Evolutionary conservation across 1,139 yeast species (phyloP).

Genomic region (Magnusiomyces ingens): DNA sequence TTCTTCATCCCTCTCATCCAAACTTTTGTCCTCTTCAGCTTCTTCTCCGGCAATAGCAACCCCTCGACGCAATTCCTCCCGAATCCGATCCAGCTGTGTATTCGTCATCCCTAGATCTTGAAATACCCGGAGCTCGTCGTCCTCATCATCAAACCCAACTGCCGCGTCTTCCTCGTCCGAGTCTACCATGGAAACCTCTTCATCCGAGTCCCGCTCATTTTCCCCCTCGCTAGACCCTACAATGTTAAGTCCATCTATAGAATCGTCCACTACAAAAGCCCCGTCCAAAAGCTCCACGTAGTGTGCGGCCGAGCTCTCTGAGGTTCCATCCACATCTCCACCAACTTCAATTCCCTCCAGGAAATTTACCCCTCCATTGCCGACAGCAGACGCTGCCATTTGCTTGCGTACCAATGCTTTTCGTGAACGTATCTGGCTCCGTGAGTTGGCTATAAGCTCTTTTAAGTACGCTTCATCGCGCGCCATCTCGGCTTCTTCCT

Average conservation of each 20-base stretch:
- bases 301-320: too few relatives aligned
- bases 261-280: not conserved
- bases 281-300: too few relatives aligned
- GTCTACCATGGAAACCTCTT: not conserved
- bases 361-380: constrained; percentile 2
- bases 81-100: too few relatives aligned
- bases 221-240: not conserved
- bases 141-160: not conserved
- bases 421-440: constrained; percentile 6
- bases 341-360: not conserved
- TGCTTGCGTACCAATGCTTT: not conserved
- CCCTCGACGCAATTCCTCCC: too few relatives aligned
- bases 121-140: not conserved
- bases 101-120: not conserved
- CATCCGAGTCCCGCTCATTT: not conserved
- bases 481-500: constrained; percentile 17
- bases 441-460: constrained; percentile 13
- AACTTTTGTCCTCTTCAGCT: not conserved
- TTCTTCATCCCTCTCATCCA: not conserved
- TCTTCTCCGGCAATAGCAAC: too few relatives aligned
- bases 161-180: not conserved
- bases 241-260: not conserved
- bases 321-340: too few relatives aligned
- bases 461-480: constrained; percentile 15
- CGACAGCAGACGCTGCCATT: not conserved